Base-by-base conservation (phyloP, 257 asterid genomes). In the Solanum lycopersicoides region DNA sequence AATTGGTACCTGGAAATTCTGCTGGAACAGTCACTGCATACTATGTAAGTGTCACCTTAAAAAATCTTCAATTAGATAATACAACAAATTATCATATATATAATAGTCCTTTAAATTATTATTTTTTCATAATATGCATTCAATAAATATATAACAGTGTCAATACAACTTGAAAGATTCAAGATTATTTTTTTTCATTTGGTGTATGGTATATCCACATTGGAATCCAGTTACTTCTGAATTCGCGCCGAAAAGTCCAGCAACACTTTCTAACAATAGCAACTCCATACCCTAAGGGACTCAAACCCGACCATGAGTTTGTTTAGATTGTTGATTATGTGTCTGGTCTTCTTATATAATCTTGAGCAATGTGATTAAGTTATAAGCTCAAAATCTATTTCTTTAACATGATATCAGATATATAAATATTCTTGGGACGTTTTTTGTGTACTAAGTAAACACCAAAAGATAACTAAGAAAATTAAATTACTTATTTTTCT, bases 11-110 rank as follows among this genome's bases (percentile, higher is more conserved):
- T 18, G 98, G 95, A 45, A 90, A 94, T 89, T 93, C 98, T 30
- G 98, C 98, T 23, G 98, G 98, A 86, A 94, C 98, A 5, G 98
- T 95, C 7, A 94, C 95, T 3, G 93, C 98, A 25, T 94, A 89
- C 86, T 95, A 93, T 53, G 97, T 93, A 88, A 91, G 96, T 76
- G 41, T 87, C 25, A 69, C 21, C 44, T 35, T 30, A 50, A 39
- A 75, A 23, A 23, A 75, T 75, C 6, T n/a, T 74, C 82, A 74
- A 12, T 39, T 21, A 37, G 32, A 20, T 16, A 74, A 21, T 74
- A 41, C 20, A 74, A 74, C 53, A 74, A 39, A 30, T 9, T 21
- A 56, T 56, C 60, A 56, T 56, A 18, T 18, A 56, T 56, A 18
- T 53, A 53, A 23, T 53, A 59, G 68, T 21, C 13, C 68, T 7